Evolutionary conservation across 306 rosid species (phyloP).

Genomic region (Sesbania bispinosa): DNA sequence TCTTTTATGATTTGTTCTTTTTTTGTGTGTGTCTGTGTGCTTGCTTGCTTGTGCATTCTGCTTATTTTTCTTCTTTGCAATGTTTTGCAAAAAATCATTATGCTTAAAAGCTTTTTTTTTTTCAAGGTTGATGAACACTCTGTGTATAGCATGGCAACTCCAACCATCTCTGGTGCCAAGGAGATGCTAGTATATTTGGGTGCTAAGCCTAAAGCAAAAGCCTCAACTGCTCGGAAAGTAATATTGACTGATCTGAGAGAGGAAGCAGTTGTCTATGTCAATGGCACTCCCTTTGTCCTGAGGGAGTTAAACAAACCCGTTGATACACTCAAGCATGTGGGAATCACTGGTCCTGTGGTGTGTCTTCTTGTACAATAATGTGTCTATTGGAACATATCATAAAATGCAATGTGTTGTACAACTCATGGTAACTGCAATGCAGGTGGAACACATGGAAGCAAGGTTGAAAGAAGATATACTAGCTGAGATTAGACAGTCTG

Average conservation of each 20-base stretch:
- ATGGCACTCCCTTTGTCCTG: conserved; percentile 77
- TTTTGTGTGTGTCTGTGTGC: background rate
- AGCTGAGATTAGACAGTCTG: conserved; percentile 67
- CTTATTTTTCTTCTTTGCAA: conserved; percentile 4
- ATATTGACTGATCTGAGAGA: conserved; percentile 80
- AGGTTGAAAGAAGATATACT: conserved; percentile 79
- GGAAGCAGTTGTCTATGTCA: conserved; percentile 80
- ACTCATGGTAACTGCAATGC: conserved; percentile 34
- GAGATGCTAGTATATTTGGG: conserved; percentile 70
- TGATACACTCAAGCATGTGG: conserved; percentile 87
- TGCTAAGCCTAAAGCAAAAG: conserved; percentile 46
- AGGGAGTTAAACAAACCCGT: conserved; percentile 88
- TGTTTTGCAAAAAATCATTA: background rate
- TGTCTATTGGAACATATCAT: conserved; percentile 25
- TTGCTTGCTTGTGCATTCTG: background rate
- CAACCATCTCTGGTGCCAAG: conserved; percentile 82
- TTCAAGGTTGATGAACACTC: conserved; percentile 78
- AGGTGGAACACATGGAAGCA: conserved; percentile 93
- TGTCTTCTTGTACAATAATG: conserved; percentile 25
- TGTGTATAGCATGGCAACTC: conserved; percentile 93
- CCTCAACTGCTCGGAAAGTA: conserved; percentile 52
- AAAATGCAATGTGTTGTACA: conserved; percentile 17
- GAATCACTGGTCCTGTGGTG: conserved; percentile 88
- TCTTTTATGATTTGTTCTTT: background rate
- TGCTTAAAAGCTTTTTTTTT: conserved; percentile 18